phyloP scores from a whole-genome alignment of 1,139 yeast genomes.

The Geotrichum restrictum region DNA sequence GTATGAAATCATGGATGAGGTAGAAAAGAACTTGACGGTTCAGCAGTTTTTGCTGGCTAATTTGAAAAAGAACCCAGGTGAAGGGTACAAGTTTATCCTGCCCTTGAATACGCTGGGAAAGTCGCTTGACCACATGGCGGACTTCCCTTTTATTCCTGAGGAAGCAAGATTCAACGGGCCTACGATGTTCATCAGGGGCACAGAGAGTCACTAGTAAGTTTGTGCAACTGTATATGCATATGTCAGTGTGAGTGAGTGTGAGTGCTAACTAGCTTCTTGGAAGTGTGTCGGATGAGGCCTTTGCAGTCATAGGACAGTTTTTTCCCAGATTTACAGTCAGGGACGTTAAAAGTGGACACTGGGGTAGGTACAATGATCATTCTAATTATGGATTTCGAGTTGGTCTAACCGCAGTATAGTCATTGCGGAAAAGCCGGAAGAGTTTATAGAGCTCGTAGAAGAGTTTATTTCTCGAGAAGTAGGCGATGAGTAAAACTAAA shows the following conservation, averaged over 20 bases:
- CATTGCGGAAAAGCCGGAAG: constrained; percentile 33
- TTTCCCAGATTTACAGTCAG: constrained; percentile 74
- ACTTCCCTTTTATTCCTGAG: constrained; percentile 68
- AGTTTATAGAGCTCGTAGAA: constrained; percentile 23
- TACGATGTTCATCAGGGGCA: constrained; percentile 73
- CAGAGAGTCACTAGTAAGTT: constrained; percentile 55
- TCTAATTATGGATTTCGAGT: not conserved
- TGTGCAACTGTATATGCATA: not conserved
- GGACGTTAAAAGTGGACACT: constrained; percentile 84
- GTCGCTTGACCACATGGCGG: constrained; percentile 61
- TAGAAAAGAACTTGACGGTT: constrained; percentile 45
- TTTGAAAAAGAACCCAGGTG: constrained; percentile 45
- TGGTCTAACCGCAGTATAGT: constrained; percentile 21
- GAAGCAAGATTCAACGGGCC: constrained; percentile 65
- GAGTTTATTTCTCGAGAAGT: constrained; percentile 19
- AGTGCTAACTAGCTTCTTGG: not conserved
- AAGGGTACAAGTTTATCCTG: constrained; percentile 44
- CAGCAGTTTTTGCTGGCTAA: constrained; percentile 79
- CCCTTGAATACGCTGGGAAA: constrained; percentile 68
- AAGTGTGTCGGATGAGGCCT: constrained; percentile 73
- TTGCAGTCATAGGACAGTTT: constrained; percentile 68
- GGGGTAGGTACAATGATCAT: constrained; percentile 45
- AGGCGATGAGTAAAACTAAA: constrained; percentile 11
- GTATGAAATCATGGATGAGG: constrained; percentile 53
- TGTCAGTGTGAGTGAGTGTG: no score